Base-by-base conservation (phyloP, 495 filamentous ascomycete genomes). In the Aspergillus diversus region DNA sequence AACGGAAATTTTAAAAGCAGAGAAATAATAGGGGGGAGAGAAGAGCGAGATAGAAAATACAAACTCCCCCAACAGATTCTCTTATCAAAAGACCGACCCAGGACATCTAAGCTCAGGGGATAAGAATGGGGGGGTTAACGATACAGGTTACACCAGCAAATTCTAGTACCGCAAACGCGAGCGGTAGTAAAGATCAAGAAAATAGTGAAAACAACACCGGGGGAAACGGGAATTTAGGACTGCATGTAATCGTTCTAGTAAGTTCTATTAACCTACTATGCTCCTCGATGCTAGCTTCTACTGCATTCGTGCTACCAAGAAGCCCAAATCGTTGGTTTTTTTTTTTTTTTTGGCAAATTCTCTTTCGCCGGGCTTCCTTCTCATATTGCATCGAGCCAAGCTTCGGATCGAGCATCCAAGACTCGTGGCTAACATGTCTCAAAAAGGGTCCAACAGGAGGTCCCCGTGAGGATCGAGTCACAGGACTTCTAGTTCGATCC, bases 391-490 rank as follows among this genome's bases (percentile, higher is more conserved):
- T 50, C 54, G 17, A 55, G 35, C 15, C 60, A 53, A 21, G 17
- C 59, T 55, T 62, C 63, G 60, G 70, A 55, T 61, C 49, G 63
- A 48, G 64, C 73, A 73, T 55, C 60, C 73, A 56, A 55, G 55
- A 60, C 60, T 15, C 21, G 55, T 63, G 58, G 61, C 73, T 79
- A 51, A 79, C 65, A 50, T n/a, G 17, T 55, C 32, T 68, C 34
- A 43, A 47, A 57, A 74, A 97, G 93, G 95, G 95, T 57, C 87
- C 92, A 33, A 92, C 92, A 55, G 95, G 95, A 66, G 95, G 95
- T 33, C 95, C 95, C 9, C 84, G 84, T 65, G 95, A 99, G 79
- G 87, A 92, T 69, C 90, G 92, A 67, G 89, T 93, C 4, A 97
- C 95, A 4, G 92, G 92, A 9, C 83, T 97, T 39, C 85, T 99